phyloP scores from a whole-genome alignment of 73 alveolate genomes.

The Tetrahymena thermophila region DNA sequence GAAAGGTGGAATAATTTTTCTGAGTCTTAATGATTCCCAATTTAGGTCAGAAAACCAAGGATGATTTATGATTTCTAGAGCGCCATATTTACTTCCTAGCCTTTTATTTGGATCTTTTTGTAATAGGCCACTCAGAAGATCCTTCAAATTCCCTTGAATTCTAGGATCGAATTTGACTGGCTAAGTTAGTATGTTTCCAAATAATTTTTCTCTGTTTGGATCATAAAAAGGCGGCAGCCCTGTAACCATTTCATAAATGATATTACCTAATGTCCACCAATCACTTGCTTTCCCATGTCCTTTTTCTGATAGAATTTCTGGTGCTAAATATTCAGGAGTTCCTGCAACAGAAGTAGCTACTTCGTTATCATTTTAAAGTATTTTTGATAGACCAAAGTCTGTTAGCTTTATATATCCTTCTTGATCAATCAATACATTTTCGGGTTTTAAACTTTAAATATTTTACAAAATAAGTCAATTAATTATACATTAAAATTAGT shows the following conservation, averaged over 20 bases:
- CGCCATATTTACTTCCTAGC: constrained; percentile 37
- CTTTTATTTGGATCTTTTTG: constrained; percentile 36
- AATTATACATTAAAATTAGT: background rate
- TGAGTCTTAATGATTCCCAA: background rate
- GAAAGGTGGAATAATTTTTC: constrained; percentile 26
- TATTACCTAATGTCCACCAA: constrained; percentile 30
- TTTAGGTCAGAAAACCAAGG: constrained; percentile 34
- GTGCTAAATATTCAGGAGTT: constrained; percentile 42
- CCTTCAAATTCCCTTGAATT: background rate
- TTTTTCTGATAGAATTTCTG: constrained; percentile 4
- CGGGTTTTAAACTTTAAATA: constrained; percentile 11
- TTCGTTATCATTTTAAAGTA: background rate
- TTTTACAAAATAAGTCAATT: background rate
- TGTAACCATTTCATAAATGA: constrained; percentile 27
- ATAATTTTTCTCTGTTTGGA: constrained; percentile 1
- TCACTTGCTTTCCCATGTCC: constrained; percentile 23
- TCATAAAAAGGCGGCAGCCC: constrained; percentile 34
- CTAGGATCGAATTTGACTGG: background rate
- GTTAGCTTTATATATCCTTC: constrained; percentile 48
- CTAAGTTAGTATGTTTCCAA: background rate
- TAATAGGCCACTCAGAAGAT: constrained; percentile 3
- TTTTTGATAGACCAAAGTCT: constrained; percentile 41
- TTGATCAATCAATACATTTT: constrained; percentile 37
- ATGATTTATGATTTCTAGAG: constrained; percentile 16
- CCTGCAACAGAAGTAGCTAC: constrained; percentile 13